These are phyloP conservation scores for Coemansia sp. DNA, from an alignment of 192 early-diverging fungal genomes.

Conservation along the genomic window DNA sequence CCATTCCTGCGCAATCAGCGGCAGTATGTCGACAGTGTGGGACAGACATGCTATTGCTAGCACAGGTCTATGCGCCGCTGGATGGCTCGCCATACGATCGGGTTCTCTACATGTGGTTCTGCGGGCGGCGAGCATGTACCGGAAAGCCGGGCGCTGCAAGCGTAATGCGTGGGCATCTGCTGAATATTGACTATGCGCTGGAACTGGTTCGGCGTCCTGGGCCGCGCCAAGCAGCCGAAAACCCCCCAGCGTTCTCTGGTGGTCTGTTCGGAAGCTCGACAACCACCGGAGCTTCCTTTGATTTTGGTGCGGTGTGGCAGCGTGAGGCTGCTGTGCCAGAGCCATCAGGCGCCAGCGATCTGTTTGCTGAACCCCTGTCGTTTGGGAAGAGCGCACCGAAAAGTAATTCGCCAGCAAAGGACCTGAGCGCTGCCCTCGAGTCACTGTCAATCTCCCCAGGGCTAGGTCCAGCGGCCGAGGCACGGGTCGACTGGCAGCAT, in stretches of 20 bases:
- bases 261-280: slow-evolving; percentile 18
- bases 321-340: no score
- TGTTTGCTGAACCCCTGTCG: no score
- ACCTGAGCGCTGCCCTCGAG: no score
- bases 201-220: neutral
- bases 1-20: slow-evolving; percentile 5
- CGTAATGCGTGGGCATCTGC: slow-evolving; percentile 56
- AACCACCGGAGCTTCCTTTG: no score
- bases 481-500: no score
- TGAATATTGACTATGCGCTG: slow-evolving; percentile 49
- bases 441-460: no score
- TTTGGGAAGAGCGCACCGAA: no score
- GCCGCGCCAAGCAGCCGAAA: neutral
- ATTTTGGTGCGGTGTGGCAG: no score
- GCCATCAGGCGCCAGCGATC: no score
- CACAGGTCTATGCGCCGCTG: slow-evolving; percentile 71
- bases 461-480: no score
- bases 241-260: slow-evolving; percentile 21
- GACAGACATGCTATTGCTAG: slow-evolving; percentile 57
- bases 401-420: no score
- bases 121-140: slow-evolving; percentile 70
- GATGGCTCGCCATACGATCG: slow-evolving; percentile 64
- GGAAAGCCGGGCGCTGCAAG: slow-evolving; percentile 55
- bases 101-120: slow-evolving; percentile 74
- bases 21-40: slow-evolving; percentile 55